Base-by-base conservation (phyloP, 1,139 yeast species). In the Protomyces pachydermus region DNA sequence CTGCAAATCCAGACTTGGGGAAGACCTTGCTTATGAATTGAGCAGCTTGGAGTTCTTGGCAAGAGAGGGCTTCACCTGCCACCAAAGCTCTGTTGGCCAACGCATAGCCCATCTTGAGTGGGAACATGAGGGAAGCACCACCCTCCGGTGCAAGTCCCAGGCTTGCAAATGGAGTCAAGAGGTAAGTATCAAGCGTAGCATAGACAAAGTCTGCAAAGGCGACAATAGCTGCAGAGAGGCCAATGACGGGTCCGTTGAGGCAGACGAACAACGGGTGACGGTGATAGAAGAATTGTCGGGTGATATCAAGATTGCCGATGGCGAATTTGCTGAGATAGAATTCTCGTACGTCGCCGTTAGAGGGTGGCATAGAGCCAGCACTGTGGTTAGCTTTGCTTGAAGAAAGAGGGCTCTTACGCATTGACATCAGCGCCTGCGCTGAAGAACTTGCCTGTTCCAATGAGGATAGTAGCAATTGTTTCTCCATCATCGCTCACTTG, bases 81-180 rank as follows among this genome's bases (percentile, higher is more conserved):
- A 89, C 77, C 56, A 90, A 77, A 0, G 91, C 90, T 74, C 89
- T 95, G 63, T 86, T 80, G 28, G 95, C 85, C 69, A 80, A 81
- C 67, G 90, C 84, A 78, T 86, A 79, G 1, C 96, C 96, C 67
- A 90, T 78, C 71, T 95, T 81, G 70, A 79, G 75, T 51, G 87
- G 84, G 65, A 90, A 78, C 10, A 93, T 83, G 25, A 84, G 82
- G 9, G 91, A 84, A 2, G 90, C 78, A 5, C 85, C 90, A 66
- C 96, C 96, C 75, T 90, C 97, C 66, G 89, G 84, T 3, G 88
- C 93, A 70, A 90, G 80, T 1, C 96, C 96, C 71, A 90, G 81
- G 73, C 86, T 87, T 61, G 93, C 84, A 75, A 90, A 90, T 16
- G 97, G 97, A 34, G 87, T 81, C 72, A 86, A 80, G 66, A 87